Evolutionary conservation across 78 protist genomes (phyloP).

Genomic region (Dictyostelium purpureum): DNA sequence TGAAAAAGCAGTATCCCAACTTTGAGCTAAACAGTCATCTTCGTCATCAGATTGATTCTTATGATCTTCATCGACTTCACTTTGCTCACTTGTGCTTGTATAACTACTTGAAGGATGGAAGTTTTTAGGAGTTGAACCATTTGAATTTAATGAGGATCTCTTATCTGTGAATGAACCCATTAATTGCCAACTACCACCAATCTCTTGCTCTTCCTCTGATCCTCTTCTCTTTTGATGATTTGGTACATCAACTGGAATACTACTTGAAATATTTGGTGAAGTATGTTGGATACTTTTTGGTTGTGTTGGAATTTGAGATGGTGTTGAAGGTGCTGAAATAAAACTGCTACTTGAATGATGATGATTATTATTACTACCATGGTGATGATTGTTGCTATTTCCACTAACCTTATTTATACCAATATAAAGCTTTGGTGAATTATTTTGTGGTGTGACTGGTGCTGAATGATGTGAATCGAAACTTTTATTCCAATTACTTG

Average conservation of each 20-base stretch:
- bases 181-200: constrained; percentile 75
- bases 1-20: constrained; percentile 32
- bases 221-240: constrained; percentile 10
- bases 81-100: not conserved
- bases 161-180: constrained; percentile 50
- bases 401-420: constrained; percentile 20
- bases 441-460: constrained; percentile 62
- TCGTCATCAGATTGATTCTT: constrained; percentile 24
- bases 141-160: constrained; percentile 6
- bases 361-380: not conserved
- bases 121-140: constrained; percentile 45
- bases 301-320: not conserved
- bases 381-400: not conserved
- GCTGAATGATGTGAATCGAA: constrained; percentile 36
- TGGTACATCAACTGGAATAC: constrained; percentile 69
- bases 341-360: not conserved
- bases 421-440: constrained; percentile 42
- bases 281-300: not conserved
- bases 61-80: constrained; percentile 9
- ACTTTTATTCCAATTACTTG: not conserved
- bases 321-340: not conserved
- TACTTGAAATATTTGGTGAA: constrained; percentile 17
- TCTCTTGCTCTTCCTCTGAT: not conserved
- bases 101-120: constrained; percentile 34
- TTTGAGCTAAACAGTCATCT: constrained; percentile 26